Percentiles rank a stretch among this genome's conserved stretches.
phyloP scores from a whole-genome alignment of 108 stramenopile species.

The Stephanodiscus triporus region DNA sequence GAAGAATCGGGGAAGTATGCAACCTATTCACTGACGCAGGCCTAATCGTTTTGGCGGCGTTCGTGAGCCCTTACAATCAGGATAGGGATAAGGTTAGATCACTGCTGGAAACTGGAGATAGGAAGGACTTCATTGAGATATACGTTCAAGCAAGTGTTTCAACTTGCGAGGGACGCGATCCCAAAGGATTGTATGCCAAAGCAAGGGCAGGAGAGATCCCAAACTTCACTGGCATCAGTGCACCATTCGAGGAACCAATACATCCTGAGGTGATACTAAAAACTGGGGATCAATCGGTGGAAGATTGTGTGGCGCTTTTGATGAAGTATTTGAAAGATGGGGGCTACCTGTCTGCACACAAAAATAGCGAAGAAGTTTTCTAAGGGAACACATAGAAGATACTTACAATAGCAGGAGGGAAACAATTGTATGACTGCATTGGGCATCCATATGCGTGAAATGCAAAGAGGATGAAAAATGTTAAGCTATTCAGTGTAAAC shows the following conservation, averaged over 20 bases:
- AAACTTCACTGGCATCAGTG: slow-evolving; percentile 90
- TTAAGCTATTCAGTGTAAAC: not conserved
- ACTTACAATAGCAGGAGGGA: not conserved
- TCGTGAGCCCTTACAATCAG: slow-evolving; percentile 85
- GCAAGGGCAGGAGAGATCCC: slow-evolving; percentile 88
- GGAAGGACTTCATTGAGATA: slow-evolving; percentile 77
- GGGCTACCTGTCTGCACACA: slow-evolving; percentile 17
- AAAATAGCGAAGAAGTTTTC: not conserved
- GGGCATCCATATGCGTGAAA: too few species aligned
- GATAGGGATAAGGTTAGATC: slow-evolving; percentile 79
- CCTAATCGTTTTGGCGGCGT: slow-evolving; percentile 86
- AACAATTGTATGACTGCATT: too few species aligned
- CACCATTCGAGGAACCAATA: slow-evolving; percentile 88
- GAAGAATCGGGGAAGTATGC: slow-evolving; percentile 90
- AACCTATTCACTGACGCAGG: slow-evolving; percentile 89
- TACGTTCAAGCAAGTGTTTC: slow-evolving; percentile 81
- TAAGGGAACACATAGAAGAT: not conserved
- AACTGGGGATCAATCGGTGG: slow-evolving; percentile 41
- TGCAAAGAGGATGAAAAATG: too few species aligned
- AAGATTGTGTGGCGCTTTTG: slow-evolving; percentile 31
- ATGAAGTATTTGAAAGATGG: slow-evolving; percentile 32
- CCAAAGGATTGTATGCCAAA: slow-evolving; percentile 87
- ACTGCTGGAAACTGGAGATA: slow-evolving; percentile 49
- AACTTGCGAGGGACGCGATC: slow-evolving; percentile 83
- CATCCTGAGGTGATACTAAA: slow-evolving; percentile 73